Conservation (phyloP, 768 basidiomycete genomes). For the Serendipita sp. region DNA sequence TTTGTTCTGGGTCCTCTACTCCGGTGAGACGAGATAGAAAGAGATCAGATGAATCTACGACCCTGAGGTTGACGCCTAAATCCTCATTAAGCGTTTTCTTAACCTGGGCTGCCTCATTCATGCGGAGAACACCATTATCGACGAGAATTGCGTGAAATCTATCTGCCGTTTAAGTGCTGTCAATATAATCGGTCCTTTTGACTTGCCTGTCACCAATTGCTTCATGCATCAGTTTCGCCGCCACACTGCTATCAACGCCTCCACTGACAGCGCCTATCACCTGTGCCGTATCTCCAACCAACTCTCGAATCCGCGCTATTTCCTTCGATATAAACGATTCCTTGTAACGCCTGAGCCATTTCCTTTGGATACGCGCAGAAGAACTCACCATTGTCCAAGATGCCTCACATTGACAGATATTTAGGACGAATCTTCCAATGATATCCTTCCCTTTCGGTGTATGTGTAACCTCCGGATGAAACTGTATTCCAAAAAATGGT, state of each 20-base stretch:
- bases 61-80: conserved; percentile 90
- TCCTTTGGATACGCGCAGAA: background rate
- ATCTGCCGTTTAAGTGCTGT: conserved; percentile 7
- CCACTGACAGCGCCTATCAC: conserved; percentile 97
- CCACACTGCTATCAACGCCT: conserved; percentile 95
- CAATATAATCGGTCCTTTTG: conserved; percentile 6
- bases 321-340: conserved; percentile 98
- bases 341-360: conserved; percentile 29
- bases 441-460: conserved; percentile 79
- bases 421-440: conserved; percentile 67
- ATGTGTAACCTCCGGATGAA: conserved; percentile 98
- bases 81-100: conserved; percentile 84
- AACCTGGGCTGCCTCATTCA: conserved; percentile 83
- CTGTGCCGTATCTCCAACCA: conserved; percentile 85
- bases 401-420: conserved; percentile 64
- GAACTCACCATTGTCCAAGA: conserved; percentile 88
- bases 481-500: conserved; percentile 91
- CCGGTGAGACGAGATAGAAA: conserved; percentile 83
- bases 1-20: conserved; percentile 90
- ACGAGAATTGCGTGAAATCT: conserved; percentile 99
- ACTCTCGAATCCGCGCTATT: conserved; percentile 80
- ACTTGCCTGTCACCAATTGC: conserved; percentile 89
- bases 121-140: conserved; percentile 90
- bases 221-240: conserved; percentile 98
- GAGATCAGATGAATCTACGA: conserved; percentile 87